Base-by-base conservation (phyloP, 345 rosid genomes). In the Boechera divaricarpa region DNA sequence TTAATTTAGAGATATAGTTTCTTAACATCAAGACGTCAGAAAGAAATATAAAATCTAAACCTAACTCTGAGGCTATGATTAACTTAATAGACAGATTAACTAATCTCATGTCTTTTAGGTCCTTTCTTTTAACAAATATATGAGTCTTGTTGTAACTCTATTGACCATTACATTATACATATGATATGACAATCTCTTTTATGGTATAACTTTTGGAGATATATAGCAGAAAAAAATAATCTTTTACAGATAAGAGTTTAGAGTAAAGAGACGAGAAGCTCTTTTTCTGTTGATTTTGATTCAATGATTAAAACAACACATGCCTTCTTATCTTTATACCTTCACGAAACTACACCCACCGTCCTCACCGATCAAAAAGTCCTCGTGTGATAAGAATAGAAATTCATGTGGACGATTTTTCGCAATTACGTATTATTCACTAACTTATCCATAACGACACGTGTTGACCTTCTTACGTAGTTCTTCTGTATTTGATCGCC, bases 281-380 rank as follows among this genome's bases (percentile, higher is more conserved):
- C 29, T 59, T 9, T 32, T 16, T 16, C 15, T n/a, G 10, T 18
- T 38, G 32, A 21, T 10, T 38, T 38, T 38, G 9, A 18, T 38
- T 61, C 32, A 3, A 18, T 61, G 29, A 38, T 26, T 12, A 60
- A 21, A 55, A 13, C 70, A 21, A 63, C 45, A 55, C 15, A 7
- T 61, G 54, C 11, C n/a, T 54, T n/a, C 48, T 29, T 12, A 8
- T 29, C 63, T 7, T 29, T 12, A 5, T 36, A 42, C 41, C 4
- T 45, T 72, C 76, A 62, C 61, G 61, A 61, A 36, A 51, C 52
- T 35, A 51, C 33, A 11, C 41, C 31, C 62, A 57, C 41, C 62
- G 62, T 15, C 62, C 10, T 12, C 70, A 53, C 77, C 70, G 63
- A 63, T 73, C 54, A 53, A 73, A 9, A 62, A 62, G 6, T n/a